A percentile compares a stretch with the other conserved stretches of the same genome.
Evolutionary conservation across 2,329 filamentous ascomycete species (phyloP).

Genomic region (Cadophora sp.): DNA sequence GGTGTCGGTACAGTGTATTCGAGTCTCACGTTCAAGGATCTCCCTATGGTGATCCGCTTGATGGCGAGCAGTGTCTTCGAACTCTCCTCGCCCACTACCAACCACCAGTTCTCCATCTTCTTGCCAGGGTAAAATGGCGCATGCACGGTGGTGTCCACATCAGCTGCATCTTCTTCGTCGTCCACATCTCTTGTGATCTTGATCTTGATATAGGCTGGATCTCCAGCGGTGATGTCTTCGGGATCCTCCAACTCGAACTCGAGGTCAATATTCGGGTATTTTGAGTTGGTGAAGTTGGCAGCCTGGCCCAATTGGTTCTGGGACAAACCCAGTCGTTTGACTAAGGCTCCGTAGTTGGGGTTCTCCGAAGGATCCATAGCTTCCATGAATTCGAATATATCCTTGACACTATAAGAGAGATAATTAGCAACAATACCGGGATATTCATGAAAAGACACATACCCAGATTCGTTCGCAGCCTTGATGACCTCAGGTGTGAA

Average conservation of each 20-base stretch:
- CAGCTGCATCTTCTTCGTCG: conserved; percentile 70
- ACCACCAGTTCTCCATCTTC: conserved; percentile 99
- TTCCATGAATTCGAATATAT: conserved; percentile 98
- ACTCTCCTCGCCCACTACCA: conserved; percentile 92
- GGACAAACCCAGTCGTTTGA: conserved; percentile 79
- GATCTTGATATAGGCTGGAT: conserved; percentile 82
- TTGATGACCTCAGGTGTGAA: conserved; percentile 86
- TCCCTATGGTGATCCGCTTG: conserved; percentile 89
- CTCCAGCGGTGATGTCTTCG: conserved; percentile 79
- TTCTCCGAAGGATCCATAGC: conserved; percentile 98
- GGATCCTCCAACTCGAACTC: conserved; percentile 86
- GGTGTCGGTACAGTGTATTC: conserved; percentile 88
- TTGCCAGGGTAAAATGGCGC: conserved; percentile 91
- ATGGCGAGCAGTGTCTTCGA: conserved; percentile 88
- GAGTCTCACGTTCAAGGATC: conserved; percentile 77
- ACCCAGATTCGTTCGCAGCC: conserved; percentile 79
- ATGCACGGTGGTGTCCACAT: conserved; percentile 84
- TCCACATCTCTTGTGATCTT: conserved; percentile 83
- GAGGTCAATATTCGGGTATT: conserved; percentile 93
- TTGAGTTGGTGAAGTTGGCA: conserved; percentile 94
- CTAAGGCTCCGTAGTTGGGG: conserved; percentile 75
- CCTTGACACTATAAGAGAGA: conserved; percentile 70
- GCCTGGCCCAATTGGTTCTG: conserved; percentile 85
- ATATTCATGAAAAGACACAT: conserved; percentile 49
- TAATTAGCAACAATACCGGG: conserved; percentile 44